Percentiles rank a stretch among this genome's conserved stretches.
Conservation (phyloP, 2,329 filamentous ascomycete genomes). For the Xylaria sp. region DNA sequence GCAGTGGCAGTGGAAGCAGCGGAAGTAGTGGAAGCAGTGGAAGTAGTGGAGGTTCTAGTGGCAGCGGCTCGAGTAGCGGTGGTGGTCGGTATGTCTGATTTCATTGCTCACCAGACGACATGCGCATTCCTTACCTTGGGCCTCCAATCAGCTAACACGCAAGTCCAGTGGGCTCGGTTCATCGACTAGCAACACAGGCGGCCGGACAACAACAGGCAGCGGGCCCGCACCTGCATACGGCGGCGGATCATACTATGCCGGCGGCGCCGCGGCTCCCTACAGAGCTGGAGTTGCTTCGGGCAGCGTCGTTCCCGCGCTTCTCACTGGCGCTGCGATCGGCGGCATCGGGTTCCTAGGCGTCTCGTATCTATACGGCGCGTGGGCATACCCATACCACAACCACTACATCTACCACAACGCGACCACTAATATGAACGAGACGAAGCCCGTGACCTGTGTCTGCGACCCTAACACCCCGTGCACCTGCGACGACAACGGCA, state of each 20-base stretch:
- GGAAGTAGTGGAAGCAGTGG: slow-evolving; percentile 21
- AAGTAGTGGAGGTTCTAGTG: slow-evolving; percentile 24
- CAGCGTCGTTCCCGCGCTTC: slow-evolving; percentile 63
- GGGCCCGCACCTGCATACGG: slow-evolving; percentile 68
- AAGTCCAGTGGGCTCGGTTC: slow-evolving; percentile 45
- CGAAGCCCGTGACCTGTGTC: slow-evolving; percentile 68
- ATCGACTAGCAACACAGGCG: slow-evolving; percentile 56
- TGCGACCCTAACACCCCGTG: slow-evolving; percentile 65
- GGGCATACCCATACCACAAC: slow-evolving; percentile 64
- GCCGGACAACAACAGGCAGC: slow-evolving; percentile 65
- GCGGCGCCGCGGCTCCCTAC: slow-evolving; percentile 72
- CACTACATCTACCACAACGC: slow-evolving; percentile 61
- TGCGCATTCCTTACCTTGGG: neutral
- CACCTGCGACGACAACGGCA: slow-evolving; percentile 72
- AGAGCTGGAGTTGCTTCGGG: slow-evolving; percentile 47
- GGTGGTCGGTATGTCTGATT: slow-evolving; percentile 27
- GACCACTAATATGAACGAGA: slow-evolving; percentile 65
- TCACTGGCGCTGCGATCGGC: slow-evolving; percentile 58
- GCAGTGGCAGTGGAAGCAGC: slow-evolving; percentile 30
- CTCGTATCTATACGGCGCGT: slow-evolving; percentile 65
- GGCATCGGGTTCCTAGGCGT: slow-evolving; percentile 70
- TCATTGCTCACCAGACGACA: slow-evolving; percentile 8
- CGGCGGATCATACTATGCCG: slow-evolving; percentile 72
- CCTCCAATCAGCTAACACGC: slow-evolving; percentile 22
- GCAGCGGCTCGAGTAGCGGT: slow-evolving; percentile 2